Evolutionary conservation across 2,329 filamentous ascomycete genomes (phyloP).

Genomic region (Bipolaris bicolor): DNA sequence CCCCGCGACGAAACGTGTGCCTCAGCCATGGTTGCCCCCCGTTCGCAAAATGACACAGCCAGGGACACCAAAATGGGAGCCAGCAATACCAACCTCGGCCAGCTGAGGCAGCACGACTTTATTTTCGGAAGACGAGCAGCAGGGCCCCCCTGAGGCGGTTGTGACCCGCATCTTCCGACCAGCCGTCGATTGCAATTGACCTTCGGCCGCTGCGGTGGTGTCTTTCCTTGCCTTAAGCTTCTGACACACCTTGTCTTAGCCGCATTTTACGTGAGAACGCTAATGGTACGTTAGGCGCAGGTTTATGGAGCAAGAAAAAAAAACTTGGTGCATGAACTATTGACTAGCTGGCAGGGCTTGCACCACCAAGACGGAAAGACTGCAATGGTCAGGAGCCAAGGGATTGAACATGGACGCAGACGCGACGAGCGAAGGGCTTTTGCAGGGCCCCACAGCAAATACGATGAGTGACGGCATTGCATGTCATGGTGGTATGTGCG

Average conservation of each 20-base stretch:
- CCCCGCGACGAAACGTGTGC: conserved; percentile 1
- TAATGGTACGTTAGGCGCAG: too few relatives aligned
- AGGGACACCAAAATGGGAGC: neutral
- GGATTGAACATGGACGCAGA: neutral
- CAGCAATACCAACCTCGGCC: neutral
- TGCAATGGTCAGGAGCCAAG: neutral
- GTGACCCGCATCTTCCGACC: neutral
- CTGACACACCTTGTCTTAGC: neutral
- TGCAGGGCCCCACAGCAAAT: neutral
- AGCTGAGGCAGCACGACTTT: neutral
- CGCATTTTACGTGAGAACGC: neutral
- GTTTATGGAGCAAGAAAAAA: neutral
- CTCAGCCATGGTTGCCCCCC: neutral
- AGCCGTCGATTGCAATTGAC: too few relatives aligned
- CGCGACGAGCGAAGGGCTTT: neutral
- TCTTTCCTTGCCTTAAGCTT: neutral
- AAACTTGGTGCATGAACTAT: neutral
- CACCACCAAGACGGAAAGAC: neutral
- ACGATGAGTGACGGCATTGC: neutral
- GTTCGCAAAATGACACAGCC: neutral
- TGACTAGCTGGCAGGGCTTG: neutral
- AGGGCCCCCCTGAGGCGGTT: neutral
- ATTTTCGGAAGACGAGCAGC: neutral
- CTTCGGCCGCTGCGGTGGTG: too few relatives aligned
- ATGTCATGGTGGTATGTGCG: too few relatives aligned